Evolutionary conservation across 805 yeast species (phyloP), one percentile per base, ranked within the genome.

Genomic region (Zygoascus ofunaensis): DNA sequence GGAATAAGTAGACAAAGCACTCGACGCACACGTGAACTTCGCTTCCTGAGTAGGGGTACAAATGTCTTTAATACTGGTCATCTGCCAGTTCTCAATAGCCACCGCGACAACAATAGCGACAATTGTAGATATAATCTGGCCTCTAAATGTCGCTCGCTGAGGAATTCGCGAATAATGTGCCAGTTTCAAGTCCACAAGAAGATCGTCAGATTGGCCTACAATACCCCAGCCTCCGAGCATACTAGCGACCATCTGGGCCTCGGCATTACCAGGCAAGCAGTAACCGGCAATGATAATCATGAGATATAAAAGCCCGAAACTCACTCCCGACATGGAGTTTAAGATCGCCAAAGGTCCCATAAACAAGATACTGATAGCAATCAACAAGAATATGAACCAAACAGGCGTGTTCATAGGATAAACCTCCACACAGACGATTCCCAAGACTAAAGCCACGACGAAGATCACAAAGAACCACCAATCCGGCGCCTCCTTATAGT

Each of bases 401-500:
- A 77, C 71, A 1, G 84, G 82, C 1, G 80, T 73, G 43, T 73
- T 73, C 33, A 54, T 44, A 5, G 54, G 53, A 62, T 71, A 72
- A 8, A 59, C 61, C 45, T 65, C 64, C 33, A 72, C 61, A 20
- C 66, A 55, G 4, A 66, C 66, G 39, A 59, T 74, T 57, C 71
- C 68, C 45, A 77, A 63, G 1, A 64, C 63, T 23, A 58, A 69
- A 60, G 71, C 58, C 35, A 72, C 60, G 2, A 67, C 50, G 5
- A 77, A 64, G 22, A 79, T 65, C 12, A 65, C 49, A n/a, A 74
- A 44, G 34, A 72, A 81, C 85, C 87, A 80, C 80, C 80, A 77
- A 50, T 77, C 82, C 1, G 94, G 94, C 17, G 79, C 86, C 50
- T 81, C 87, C 33, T 71, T 71, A 59, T 81, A 80, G 42, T 60